Percentiles rank a stretch among this genome's conserved stretches.
These are phyloP conservation scores for Pythium aphanidermatum DNA, from an alignment of 352 stramenopile genomes.

Conservation along the genomic window DNA sequence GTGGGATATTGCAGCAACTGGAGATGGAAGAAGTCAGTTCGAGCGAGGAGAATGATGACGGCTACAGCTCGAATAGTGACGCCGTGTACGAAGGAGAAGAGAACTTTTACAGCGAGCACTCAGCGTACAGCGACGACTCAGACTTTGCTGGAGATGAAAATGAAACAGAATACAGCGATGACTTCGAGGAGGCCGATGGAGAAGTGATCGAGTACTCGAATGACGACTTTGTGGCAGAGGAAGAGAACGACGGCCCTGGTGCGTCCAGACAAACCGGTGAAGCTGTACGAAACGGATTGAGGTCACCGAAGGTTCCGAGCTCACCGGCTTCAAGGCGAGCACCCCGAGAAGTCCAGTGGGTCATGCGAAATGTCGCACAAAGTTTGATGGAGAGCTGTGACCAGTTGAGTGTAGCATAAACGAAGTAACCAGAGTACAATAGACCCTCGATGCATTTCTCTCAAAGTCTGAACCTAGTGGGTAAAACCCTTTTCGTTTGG, in stretches of 20 bases:
- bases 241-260: constrained; percentile 14
- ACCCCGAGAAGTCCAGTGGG: constrained; percentile 60
- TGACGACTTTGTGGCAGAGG: constrained; percentile 48
- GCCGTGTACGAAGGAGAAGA: constrained; percentile 71
- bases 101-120: constrained; percentile 83
- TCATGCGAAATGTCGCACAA: constrained; percentile 67
- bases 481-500: constrained; percentile 19
- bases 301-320: constrained; percentile 12
- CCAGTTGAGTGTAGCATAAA: constrained; percentile 71
- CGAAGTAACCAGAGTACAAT: constrained; percentile 98
- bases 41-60: constrained; percentile 31
- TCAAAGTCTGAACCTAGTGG: too few relatives aligned
- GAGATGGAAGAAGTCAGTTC: constrained; percentile 48
- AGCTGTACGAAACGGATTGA: neutral
- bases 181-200: constrained; percentile 72
- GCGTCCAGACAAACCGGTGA: neutral
- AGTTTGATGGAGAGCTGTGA: constrained; percentile 59
- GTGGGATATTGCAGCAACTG: constrained; percentile 49
- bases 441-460: constrained; percentile 98
- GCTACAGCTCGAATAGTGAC: constrained; percentile 58
- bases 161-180: constrained; percentile 72
- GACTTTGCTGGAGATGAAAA: constrained; percentile 58
- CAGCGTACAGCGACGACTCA: constrained; percentile 72
- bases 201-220: constrained; percentile 78
- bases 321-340: constrained; percentile 14